phyloP scores from a whole-genome alignment of 129 eudicot genomes.

The Flaveria brownii region DNA sequence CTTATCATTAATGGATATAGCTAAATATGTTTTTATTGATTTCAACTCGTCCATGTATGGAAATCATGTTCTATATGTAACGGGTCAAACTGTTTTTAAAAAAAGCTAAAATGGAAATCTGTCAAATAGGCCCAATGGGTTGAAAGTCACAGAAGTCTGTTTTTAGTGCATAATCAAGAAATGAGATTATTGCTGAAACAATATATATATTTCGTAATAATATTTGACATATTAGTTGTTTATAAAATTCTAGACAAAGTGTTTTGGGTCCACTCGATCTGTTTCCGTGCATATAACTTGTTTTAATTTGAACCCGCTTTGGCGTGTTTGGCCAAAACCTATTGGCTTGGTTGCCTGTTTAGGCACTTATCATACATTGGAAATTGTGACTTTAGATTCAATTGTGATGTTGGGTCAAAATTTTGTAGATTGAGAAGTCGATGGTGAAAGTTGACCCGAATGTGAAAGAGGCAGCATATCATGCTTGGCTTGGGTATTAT shows the following conservation, averaged over 20 bases:
- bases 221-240: not conserved
- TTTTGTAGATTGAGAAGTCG: conserved; percentile 65
- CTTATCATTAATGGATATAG: not conserved
- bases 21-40: not conserved
- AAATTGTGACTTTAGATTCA: not conserved
- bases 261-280: no score
- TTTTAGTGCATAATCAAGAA: not conserved
- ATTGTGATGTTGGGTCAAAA: not conserved
- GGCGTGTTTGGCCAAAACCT: no score
- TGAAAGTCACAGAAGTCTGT: not conserved
- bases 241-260: no score
- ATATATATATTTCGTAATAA: not conserved
- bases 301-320: no score
- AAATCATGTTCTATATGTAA: not conserved
- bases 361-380: not conserved
- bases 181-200: not conserved
- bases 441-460: conserved; percentile 70
- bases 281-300: no score
- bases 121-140: not conserved
- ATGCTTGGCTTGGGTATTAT: conserved; percentile 92
- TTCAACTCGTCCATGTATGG: not conserved
- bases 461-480: conserved; percentile 93
- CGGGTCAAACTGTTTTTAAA: not conserved
- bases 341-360: no score
- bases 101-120: not conserved